These are phyloP conservation scores for Bauhinia variegata DNA, from an alignment of 306 rosid genomes.

Conservation along the genomic window DNA sequence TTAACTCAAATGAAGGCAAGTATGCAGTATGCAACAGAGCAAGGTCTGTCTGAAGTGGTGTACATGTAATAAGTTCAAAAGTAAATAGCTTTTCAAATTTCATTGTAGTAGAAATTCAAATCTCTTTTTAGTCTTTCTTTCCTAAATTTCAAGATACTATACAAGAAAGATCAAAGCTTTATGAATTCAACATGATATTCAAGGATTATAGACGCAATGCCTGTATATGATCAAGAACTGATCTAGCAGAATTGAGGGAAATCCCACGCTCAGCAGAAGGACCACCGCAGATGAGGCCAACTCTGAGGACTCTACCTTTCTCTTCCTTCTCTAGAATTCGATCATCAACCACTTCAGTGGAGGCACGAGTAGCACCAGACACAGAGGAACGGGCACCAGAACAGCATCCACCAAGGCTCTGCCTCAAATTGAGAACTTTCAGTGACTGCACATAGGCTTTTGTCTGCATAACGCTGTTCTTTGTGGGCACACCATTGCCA, in stretches of 20 bases:
- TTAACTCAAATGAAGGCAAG: no score
- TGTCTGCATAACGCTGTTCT: background rate
- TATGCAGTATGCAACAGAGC: no score
- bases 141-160: background rate
- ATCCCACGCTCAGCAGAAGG: conserved; percentile 98
- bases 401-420: conserved; percentile 7
- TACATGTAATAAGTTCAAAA: background rate
- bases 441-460: conserved; percentile 1
- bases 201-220: conserved; percentile 16
- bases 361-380: conserved; percentile 38
- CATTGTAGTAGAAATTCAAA: background rate
- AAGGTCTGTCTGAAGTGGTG: no score
- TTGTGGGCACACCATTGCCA: background rate
- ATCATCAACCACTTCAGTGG: conserved; percentile 40
- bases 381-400: background rate
- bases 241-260: conserved; percentile 92
- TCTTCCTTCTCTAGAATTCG: conserved; percentile 34
- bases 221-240: conserved; percentile 91
- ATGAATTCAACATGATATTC: no score
- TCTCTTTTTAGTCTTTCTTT: background rate
- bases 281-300: conserved; percentile 89
- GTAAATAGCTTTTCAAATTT: background rate
- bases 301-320: conserved; percentile 52
- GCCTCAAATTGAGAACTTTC: conserved; percentile 26
- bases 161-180: background rate